Base-by-base conservation (phyloP, 306 rosid genomes). In the Vicia villosa region DNA sequence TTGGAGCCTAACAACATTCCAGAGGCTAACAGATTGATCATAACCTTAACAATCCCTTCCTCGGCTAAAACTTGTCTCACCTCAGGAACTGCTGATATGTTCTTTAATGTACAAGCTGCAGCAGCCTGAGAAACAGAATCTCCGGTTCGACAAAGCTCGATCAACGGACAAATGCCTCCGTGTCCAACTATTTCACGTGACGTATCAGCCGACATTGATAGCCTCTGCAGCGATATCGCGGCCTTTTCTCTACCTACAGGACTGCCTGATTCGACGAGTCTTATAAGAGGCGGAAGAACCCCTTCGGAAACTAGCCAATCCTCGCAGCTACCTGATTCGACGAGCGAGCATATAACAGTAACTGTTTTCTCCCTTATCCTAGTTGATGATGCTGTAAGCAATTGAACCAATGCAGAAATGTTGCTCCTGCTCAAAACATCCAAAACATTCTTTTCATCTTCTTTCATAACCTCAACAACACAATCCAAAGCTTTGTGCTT, bases 251-350 rank as follows among this genome's bases (percentile, higher is more conserved):
- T 90, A 16, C 98, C 90, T 17, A 87, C 82, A 8, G 81, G 69
- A 32, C 90, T 83, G 14, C 98, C 97, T 0, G 96, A 90, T 70
- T 94, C 98, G 22, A 88, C 84, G 17, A 94, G 90, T 75, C 97
- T 75, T n/a, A 94, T 85, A 8, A 94, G 89, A 74, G 96, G 88
- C 0, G 98, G 94, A 60, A 94, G 68, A 75, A 87, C 90, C 3
- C 96, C 94, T 77, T 90, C 97, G 28, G 94, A 88, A 61, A 85
- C 81, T 13, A 94, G 82, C 97, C 97, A 90, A 64, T 73, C 80
- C 76, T 87, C 91, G 0, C 88, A 85, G 50, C 81, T 78, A 17
- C 87, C 92, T 0, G 96, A 86, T 77, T 94, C 98, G 5, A 85
- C 94, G 4, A 90, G 86, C 5, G 83, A 94, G 87, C 92, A 90